Conservation (phyloP, 169 alveolate species). For the Eimeria sp. region DNA sequence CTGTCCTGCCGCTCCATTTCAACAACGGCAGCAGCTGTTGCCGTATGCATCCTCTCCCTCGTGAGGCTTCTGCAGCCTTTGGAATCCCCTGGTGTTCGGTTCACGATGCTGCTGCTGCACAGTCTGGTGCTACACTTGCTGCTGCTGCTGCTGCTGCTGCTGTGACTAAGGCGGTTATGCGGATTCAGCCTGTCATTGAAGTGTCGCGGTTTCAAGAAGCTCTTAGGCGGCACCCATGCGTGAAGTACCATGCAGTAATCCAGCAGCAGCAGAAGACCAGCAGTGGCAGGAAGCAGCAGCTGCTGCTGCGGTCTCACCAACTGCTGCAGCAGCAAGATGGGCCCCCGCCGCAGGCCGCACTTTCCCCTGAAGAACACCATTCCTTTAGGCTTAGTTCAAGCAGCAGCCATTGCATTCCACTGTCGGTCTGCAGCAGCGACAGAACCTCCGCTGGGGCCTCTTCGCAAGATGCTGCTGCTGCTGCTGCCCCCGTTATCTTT, state of each 20-base stretch:
- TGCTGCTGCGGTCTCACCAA: slow-evolving; percentile 16
- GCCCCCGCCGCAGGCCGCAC: slow-evolving; percentile 4
- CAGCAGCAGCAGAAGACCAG: slow-evolving; percentile 61
- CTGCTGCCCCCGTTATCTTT: slow-evolving; percentile 25
- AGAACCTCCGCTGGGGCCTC: slow-evolving; percentile 16
- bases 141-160: not conserved
- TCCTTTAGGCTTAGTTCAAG: not conserved
- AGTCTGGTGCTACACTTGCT: not conserved
- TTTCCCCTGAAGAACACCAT: not conserved
- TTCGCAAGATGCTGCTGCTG: slow-evolving; percentile 27
- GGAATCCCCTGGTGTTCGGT: not conserved
- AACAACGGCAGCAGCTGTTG: not conserved
- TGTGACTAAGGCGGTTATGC: slow-evolving; percentile 30
- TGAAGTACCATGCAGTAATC: slow-evolving; percentile 41
- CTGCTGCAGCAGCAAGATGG: slow-evolving; percentile 38
- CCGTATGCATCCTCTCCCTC: not conserved
- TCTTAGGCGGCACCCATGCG: slow-evolving; percentile 39
- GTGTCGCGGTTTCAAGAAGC: slow-evolving; percentile 55
- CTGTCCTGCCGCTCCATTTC: not conserved
- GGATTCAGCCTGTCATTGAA: slow-evolving; percentile 64
- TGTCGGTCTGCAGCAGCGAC: slow-evolving; percentile 8
- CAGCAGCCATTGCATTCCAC: slow-evolving; percentile 39
- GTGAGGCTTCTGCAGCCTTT: not conserved
- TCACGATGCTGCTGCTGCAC: not conserved
- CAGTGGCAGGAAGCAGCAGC: slow-evolving; percentile 41